phyloP scores from a whole-genome alignment of 2,329 filamentous ascomycete species.

The Sphaerulina vaccinii region DNA sequence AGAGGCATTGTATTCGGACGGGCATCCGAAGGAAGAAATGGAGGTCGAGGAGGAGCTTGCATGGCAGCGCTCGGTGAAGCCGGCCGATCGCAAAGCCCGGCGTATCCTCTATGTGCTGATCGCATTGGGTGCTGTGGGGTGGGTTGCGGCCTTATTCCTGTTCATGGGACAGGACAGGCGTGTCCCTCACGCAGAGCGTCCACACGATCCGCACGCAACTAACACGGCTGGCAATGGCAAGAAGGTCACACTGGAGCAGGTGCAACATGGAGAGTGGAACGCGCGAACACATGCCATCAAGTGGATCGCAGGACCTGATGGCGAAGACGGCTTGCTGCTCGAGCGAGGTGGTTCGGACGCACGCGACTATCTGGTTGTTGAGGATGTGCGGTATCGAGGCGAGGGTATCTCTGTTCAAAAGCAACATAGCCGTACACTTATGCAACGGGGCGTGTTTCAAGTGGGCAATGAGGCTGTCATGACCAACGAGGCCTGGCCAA shows the following conservation, averaged over 20 bases:
- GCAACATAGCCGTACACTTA: conserved; percentile 65
- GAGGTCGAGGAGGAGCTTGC: conserved; percentile 48
- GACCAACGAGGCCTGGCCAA: conserved; percentile 69
- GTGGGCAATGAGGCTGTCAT: conserved; percentile 56
- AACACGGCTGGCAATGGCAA: conserved; percentile 64
- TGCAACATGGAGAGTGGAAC: conserved; percentile 65
- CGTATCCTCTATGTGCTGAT: conserved; percentile 62
- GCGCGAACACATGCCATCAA: conserved; percentile 64
- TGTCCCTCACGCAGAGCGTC: conserved; percentile 61
- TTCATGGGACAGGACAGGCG: conserved; percentile 67
- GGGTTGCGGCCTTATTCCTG: conserved; percentile 65
- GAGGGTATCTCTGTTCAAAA: conserved; percentile 45
- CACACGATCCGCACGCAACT: conserved; percentile 68
- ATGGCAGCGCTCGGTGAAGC: conserved; percentile 45
- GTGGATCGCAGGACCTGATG: conserved; percentile 73
- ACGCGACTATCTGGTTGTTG: conserved; percentile 77
- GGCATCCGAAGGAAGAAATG: conserved; percentile 45
- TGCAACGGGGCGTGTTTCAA: conserved; percentile 65
- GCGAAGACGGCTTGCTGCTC: conserved; percentile 81
- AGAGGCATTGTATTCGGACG: conserved; percentile 44
- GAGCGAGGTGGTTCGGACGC: conserved; percentile 62
- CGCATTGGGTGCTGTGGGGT: conserved; percentile 62
- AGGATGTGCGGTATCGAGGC: conserved; percentile 69
- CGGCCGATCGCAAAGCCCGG: conserved; percentile 65
- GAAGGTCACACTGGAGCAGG: conserved; percentile 69